Evolutionary conservation across 768 basidiomycete species (phyloP), one percentile per base, ranked within the genome.

Genomic region (Leccinellum albellum): DNA sequence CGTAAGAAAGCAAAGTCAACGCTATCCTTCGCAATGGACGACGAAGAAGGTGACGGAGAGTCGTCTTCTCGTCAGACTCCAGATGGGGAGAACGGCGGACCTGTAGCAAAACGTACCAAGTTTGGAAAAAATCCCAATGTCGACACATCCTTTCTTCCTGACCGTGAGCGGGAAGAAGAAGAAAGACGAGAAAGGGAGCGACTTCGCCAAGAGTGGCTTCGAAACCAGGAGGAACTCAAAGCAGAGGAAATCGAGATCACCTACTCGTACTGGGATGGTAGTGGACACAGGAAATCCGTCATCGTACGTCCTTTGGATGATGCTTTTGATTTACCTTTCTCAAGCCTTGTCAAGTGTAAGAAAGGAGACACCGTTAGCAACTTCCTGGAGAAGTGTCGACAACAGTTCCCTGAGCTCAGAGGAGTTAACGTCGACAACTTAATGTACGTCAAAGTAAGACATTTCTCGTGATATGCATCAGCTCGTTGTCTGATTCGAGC

Each of bases 181-280:
- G 97, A 99, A 71, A 83, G 95, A 15, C 82, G 82, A 57, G 88
- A 94, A 70, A 80, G 96, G 37, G 97, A 99, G 70, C 82, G 89
- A 50, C 78, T 99, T 40, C 80, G 97, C 2, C 81, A 93, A 58
- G 86, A 97, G 71, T 99, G 95, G 94, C 77, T 98, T 32, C 76
- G 73, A 62, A 79, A 79, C 60, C 88, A 90, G 64, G 80, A 87
- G 70, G 78, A 85, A 23, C 81, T 88, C 54, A 87, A 88, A 69
- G 66, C 74, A 26, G 88, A 88, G 61, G 81, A 82, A 23, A 91
- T 99, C 53, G 97, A 98, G 72, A 81, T 99, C 55, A 88, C 88
- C 0, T 99, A 98, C 68, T 97, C 94, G 0, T 99, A 87, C 71
- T 99, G 97, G 97, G 97, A 99, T 70, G 97, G 97, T 12, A 94